Percentiles rank a stretch among this genome's conserved stretches.
Evolutionary conservation across 768 basidiomycete genomes (phyloP).

Genomic region (Boletus sp.): DNA sequence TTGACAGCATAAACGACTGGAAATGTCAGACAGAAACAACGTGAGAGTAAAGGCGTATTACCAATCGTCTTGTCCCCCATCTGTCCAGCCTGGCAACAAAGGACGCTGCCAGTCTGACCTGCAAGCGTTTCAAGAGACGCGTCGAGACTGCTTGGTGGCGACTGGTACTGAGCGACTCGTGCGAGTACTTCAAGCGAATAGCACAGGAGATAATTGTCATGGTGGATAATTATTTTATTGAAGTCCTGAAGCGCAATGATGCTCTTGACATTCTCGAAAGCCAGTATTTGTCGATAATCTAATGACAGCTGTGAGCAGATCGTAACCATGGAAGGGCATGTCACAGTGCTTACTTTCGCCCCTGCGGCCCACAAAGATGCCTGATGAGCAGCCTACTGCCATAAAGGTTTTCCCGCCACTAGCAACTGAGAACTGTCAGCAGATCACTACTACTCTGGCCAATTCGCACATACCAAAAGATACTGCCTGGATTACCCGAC

Average conservation of each 20-base stretch:
- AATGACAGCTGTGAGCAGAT: neutral
- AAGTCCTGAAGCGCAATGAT: slow-evolving; percentile 59
- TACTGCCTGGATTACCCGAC: slow-evolving; percentile 57
- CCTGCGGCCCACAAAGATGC: slow-evolving; percentile 62
- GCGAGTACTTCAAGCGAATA: slow-evolving; percentile 74
- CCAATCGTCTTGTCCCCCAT: slow-evolving; percentile 56
- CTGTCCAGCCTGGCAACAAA: slow-evolving; percentile 60
- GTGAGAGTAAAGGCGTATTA: slow-evolving; percentile 31
- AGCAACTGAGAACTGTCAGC: slow-evolving; percentile 34
- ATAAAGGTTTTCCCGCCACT: slow-evolving; percentile 54
- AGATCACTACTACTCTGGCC: neutral
- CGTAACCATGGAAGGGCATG: neutral
- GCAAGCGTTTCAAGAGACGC: slow-evolving; percentile 63
- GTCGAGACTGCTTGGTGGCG: slow-evolving; percentile 45
- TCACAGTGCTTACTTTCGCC: slow-evolving; percentile 47
- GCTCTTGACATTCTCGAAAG: slow-evolving; percentile 46
- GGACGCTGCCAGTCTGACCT: slow-evolving; percentile 49
- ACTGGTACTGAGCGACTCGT: slow-evolving; percentile 51
- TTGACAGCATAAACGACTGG: slow-evolving; percentile 68
- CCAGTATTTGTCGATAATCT: slow-evolving; percentile 64
- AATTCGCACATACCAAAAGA: slow-evolving; percentile 54
- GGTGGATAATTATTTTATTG: slow-evolving; percentile 68
- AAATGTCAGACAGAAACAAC: slow-evolving; percentile 8
- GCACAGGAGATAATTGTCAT: slow-evolving; percentile 53
- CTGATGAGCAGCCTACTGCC: slow-evolving; percentile 63